Conservation (phyloP, 2,329 filamentous ascomycete species). For the Rosellinia necatrix region DNA sequence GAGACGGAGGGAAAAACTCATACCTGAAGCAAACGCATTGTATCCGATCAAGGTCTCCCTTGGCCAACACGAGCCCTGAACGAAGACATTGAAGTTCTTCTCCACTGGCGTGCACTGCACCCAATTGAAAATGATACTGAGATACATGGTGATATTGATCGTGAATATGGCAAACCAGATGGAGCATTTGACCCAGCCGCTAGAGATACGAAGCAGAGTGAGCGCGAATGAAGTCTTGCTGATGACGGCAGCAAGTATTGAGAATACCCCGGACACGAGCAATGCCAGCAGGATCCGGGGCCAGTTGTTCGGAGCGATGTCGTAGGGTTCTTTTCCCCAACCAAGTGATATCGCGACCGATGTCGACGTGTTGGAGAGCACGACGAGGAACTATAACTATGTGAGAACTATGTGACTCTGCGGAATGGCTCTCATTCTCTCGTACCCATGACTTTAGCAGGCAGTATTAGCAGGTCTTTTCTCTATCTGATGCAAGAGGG, state of each 20-base stretch:
- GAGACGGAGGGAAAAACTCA: conserved; percentile 10
- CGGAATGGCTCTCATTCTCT: neutral
- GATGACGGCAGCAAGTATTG: conserved; percentile 39
- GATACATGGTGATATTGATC: conserved; percentile 39
- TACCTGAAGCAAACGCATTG: conserved; percentile 41
- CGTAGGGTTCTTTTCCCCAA: conserved; percentile 25
- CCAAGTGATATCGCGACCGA: conserved; percentile 28
- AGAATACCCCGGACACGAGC: conserved; percentile 33
- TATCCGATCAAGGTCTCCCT: conserved; percentile 38
- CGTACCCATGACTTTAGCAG: conserved; percentile 34
- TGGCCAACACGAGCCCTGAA: conserved; percentile 41
- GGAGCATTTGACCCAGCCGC: conserved; percentile 34
- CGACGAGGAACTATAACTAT: conserved; percentile 16
- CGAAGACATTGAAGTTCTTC: conserved; percentile 36
- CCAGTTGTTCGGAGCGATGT: conserved; percentile 18
- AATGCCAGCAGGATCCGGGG: conserved; percentile 29
- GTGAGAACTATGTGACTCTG: neutral
- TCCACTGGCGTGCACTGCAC: conserved; percentile 39
- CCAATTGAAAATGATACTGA: conserved; percentile 39
- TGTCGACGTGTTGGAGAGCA: conserved; percentile 23
- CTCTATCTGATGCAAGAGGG: neutral
- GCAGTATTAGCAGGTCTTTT: neutral
- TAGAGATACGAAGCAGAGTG: conserved; percentile 42
- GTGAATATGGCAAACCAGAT: conserved; percentile 43
- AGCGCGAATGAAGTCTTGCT: conserved; percentile 48